phyloP scores from a whole-genome alignment of 805 yeast species.

The Saccharomyces paradoxus region DNA sequence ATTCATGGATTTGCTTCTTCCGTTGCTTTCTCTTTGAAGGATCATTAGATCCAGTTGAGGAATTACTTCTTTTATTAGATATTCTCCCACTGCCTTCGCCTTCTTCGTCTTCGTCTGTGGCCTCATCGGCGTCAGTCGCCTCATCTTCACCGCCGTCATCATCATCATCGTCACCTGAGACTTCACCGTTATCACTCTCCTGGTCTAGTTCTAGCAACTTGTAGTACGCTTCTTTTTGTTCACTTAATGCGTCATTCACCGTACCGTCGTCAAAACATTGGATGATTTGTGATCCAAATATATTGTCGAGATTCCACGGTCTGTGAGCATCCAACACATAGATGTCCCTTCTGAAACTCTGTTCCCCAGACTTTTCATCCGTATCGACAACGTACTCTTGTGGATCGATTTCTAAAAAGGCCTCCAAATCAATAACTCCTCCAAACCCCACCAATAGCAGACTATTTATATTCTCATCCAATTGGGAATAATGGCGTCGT shows the following conservation, averaged over 20 bases:
- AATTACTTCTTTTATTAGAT: slow-evolving; percentile 20
- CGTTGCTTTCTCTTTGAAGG: slow-evolving; percentile 25
- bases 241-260: slow-evolving; percentile 47
- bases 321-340: slow-evolving; percentile 87
- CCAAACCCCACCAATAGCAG: slow-evolving; percentile 88
- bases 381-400: slow-evolving; percentile 39
- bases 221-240: slow-evolving; percentile 57
- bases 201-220: slow-evolving; percentile 37
- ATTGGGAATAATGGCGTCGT: slow-evolving; percentile 46
- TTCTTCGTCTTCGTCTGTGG: slow-evolving; percentile 25
- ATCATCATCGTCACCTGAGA: slow-evolving; percentile 30
- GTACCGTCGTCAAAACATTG: slow-evolving; percentile 83
- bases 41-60: slow-evolving; percentile 11
- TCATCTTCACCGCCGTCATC: slow-evolving; percentile 31
- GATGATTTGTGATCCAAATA: slow-evolving; percentile 74
- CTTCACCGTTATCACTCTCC: slow-evolving; percentile 34
- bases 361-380: slow-evolving; percentile 24
- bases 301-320: slow-evolving; percentile 93
- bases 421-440: slow-evolving; percentile 77
- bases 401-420: slow-evolving; percentile 57
- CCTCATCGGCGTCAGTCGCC: slow-evolving; percentile 24
- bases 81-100: slow-evolving; percentile 18
- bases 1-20: slow-evolving; percentile 36
- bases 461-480: slow-evolving; percentile 70
- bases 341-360: slow-evolving; percentile 44